Evolutionary conservation across 2,329 filamentous ascomycete genomes (phyloP), one percentile per base, ranked within the genome.

Genomic region (Fusarium ambrosium): DNA sequence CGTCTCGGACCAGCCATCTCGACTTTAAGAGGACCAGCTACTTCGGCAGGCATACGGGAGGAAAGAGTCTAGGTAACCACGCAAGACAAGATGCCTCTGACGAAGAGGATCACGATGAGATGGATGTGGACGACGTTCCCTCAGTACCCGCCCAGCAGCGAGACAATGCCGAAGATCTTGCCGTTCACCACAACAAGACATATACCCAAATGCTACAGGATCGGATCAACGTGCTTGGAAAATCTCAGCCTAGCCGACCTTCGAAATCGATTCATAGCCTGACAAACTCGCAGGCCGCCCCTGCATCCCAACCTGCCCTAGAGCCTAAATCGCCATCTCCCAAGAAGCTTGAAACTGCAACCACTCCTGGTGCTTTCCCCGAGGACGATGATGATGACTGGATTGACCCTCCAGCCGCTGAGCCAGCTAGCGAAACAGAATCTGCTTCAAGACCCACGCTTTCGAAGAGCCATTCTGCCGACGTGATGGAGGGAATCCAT

Each of bases 171-270:
- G 87, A 87, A 43, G 82, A 82, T 10, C 84, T 87, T 18, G 77
- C 78, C 1, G 36, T 78, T 18, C 82, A 84, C 1, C 92, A 96
- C 79, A 95, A 92, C 83, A 97, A 97, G 81, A 95, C 95, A 0
- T 97, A 97, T n/a, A 98, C 97, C 0, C 95, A 98, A 82, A 89
- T 94, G 51, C 87, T 99, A 18, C 95, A 98, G 75, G 96, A 98
- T 78, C 95, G 95, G 78, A 98, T 99, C 78, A 97, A 92, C 79
- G 89, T 89, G 85, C 85, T 92, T 60, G 90, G 90, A 18, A 89
- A 92, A 75, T 86, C 87, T 0, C 89, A 90, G 68, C 82, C 87
- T 59, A 80, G 85, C 20, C 84, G 87, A 41, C 81, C 84, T 18
- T 86, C 88, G 1, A 90, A 89, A 70, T 87, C 86, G 2, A 82